Conservation (phyloP, 495 filamentous ascomycete species). For the Podospora fimiseda region DNA sequence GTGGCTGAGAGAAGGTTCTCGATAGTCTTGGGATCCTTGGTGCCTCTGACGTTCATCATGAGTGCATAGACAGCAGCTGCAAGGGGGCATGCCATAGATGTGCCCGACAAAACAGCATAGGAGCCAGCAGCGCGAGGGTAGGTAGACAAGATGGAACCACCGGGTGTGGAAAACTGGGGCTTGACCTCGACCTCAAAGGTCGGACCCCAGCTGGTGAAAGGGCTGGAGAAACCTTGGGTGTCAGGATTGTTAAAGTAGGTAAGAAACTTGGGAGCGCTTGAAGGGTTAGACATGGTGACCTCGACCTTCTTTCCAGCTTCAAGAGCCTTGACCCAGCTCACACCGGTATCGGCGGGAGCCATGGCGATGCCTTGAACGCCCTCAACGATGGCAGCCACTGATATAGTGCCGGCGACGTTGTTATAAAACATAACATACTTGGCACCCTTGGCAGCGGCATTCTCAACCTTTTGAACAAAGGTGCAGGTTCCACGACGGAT, state of each 20-base stretch:
- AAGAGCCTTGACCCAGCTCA: conserved; percentile 34
- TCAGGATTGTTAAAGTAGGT: conserved; percentile 31
- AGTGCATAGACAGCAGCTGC: conserved; percentile 51
- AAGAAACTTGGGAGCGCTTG: conserved; percentile 31
- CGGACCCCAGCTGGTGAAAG: conserved; percentile 52
- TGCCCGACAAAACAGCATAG: conserved; percentile 51
- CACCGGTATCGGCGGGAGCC: conserved; percentile 41
- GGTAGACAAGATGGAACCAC: conserved; percentile 52
- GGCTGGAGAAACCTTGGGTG: conserved; percentile 41
- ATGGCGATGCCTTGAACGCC: conserved; percentile 36
- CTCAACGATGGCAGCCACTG: conserved; percentile 23
- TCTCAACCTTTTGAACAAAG: conserved; percentile 42
- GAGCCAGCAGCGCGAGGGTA: conserved; percentile 45
- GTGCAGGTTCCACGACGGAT: conserved; percentile 49
- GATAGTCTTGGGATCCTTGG: conserved; percentile 40
- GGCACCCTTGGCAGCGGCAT: conserved; percentile 46
- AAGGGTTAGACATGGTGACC: conserved; percentile 38
- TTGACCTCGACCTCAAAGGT: conserved; percentile 50
- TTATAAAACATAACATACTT: conserved; percentile 53
- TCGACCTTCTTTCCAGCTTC: conserved; percentile 32
- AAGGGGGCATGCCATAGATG: conserved; percentile 55
- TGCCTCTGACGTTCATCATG: conserved; percentile 42
- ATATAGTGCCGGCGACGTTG: conserved; percentile 32
- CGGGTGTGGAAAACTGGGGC: conserved; percentile 47
- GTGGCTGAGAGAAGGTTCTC: conserved; percentile 43